These are phyloP conservation scores for Acacia crassicarpa DNA, from an alignment of 306 rosid species.

Conservation along the genomic window DNA sequence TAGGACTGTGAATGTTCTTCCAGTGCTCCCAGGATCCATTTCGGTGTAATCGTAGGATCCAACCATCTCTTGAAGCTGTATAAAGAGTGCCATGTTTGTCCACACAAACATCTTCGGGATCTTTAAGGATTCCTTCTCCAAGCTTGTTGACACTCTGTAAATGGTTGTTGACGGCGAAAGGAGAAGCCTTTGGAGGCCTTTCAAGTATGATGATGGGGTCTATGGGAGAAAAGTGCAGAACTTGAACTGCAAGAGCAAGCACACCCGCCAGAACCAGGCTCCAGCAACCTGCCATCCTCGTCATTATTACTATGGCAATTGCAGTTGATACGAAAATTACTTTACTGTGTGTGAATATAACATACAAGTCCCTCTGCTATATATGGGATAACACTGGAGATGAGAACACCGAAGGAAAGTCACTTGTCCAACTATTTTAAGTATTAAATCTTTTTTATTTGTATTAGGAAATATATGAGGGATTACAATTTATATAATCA, in stretches of 20 bases:
- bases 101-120: not conserved
- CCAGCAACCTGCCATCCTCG: not conserved
- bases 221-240: conserved; percentile 48
- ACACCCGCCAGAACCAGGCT: conserved; percentile 34
- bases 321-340: no score
- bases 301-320: no score
- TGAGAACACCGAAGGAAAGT: no score
- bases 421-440: no score
- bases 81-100: not conserved
- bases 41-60: not conserved
- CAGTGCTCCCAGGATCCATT: not conserved
- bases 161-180: conserved; percentile 35
- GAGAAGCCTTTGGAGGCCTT: conserved; percentile 30
- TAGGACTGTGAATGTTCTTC: not conserved
- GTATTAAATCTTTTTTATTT: no score
- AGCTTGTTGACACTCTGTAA: conserved; percentile 26
- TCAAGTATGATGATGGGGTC: conserved; percentile 34
- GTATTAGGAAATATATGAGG: no score
- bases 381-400: no score
- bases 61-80: not conserved
- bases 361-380: no score
- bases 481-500: no score
- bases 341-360: no score
- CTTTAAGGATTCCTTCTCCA: not conserved
- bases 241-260: conserved; percentile 35